phyloP scores from a whole-genome alignment of 192 early-diverging fungal species.

The Piromyces sp. region DNA sequence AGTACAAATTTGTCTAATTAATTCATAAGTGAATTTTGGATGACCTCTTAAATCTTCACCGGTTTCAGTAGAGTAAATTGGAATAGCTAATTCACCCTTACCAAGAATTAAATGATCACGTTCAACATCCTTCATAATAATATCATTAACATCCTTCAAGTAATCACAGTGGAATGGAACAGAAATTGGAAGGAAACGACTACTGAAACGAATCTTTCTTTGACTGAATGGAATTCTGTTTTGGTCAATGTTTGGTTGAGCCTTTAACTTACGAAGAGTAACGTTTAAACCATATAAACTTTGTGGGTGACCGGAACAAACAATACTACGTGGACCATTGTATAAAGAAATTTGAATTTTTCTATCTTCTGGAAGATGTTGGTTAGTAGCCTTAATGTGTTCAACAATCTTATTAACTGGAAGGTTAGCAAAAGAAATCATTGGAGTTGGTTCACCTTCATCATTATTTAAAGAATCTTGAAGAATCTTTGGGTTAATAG shows the following conservation, averaged over 20 bases:
- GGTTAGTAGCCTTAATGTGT: slow-evolving; percentile 75
- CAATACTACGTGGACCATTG: slow-evolving; percentile 77
- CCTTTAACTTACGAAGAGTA: slow-evolving; percentile 80
- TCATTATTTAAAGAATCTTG: slow-evolving; percentile 74
- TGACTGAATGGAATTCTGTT: slow-evolving; percentile 72
- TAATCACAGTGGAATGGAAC: slow-evolving; percentile 82
- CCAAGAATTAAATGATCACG: slow-evolving; percentile 41
- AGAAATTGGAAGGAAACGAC: slow-evolving; percentile 79
- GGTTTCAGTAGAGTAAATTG: slow-evolving; percentile 61
- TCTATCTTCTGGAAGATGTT: slow-evolving; percentile 62
- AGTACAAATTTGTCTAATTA: slow-evolving; percentile 55
- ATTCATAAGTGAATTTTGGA: slow-evolving; percentile 24
- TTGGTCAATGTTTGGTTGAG: slow-evolving; percentile 66
- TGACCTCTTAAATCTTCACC: slow-evolving; percentile 42
- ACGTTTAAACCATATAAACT: slow-evolving; percentile 83
- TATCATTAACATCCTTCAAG: slow-evolving; percentile 41
- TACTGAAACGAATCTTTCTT: slow-evolving; percentile 76
- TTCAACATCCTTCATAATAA: slow-evolving; percentile 50
- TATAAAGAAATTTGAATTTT: slow-evolving; percentile 70
- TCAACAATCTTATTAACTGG: slow-evolving; percentile 65
- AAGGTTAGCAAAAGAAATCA: slow-evolving; percentile 74
- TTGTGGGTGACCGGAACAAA: slow-evolving; percentile 78
- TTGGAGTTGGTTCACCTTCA: slow-evolving; percentile 81
- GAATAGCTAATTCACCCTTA: slow-evolving; percentile 46
- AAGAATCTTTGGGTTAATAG: slow-evolving; percentile 68